Percentiles rank a stretch among this genome's conserved stretches.
These are phyloP conservation scores for Blastobotrys raffinosifermentans DNA, from an alignment of 1,139 yeast genomes.

Conservation along the genomic window DNA sequence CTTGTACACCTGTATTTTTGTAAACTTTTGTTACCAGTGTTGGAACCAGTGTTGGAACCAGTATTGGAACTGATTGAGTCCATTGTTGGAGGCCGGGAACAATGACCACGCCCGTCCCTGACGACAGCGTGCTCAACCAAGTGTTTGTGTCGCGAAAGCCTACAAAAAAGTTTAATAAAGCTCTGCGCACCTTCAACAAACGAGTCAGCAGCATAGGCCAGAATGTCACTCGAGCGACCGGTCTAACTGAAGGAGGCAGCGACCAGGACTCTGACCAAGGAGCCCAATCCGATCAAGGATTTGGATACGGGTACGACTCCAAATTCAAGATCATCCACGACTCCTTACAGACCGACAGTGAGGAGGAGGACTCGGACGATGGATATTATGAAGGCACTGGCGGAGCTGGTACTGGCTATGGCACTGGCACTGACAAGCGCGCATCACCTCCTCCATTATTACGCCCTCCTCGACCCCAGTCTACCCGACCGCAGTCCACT, in stretches of 20 bases:
- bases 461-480: neutral
- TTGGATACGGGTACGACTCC: constrained; percentile 23
- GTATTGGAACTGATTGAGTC: too few relatives aligned
- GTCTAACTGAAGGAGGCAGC: constrained; percentile 9
- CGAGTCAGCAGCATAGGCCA: constrained; percentile 20
- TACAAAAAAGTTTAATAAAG: constrained; percentile 20
- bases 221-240: constrained; percentile 19
- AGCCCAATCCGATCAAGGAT: constrained; percentile 19
- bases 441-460: neutral
- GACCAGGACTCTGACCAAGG: constrained; percentile 16
- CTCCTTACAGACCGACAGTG: constrained; percentile 6
- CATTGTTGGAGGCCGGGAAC: too few relatives aligned
- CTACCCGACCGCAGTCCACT: neutral
- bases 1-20: too few relatives aligned
- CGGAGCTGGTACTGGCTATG: constrained; percentile 7
- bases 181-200: constrained; percentile 21
- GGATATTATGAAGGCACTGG: constrained; percentile 8
- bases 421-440: constrained; percentile 4
- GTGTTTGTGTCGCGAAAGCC: constrained; percentile 20
- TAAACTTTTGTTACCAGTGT: too few relatives aligned
- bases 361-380: constrained; percentile 4
- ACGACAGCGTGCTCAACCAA: constrained; percentile 7
- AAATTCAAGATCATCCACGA: constrained; percentile 24
- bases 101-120: too few relatives aligned
- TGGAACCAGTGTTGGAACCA: too few relatives aligned